Percentiles rank a stretch among this genome's conserved stretches.
Evolutionary conservation across 2,329 filamentous ascomycete species (phyloP).

Genomic region (Lecanosticta acicola): DNA sequence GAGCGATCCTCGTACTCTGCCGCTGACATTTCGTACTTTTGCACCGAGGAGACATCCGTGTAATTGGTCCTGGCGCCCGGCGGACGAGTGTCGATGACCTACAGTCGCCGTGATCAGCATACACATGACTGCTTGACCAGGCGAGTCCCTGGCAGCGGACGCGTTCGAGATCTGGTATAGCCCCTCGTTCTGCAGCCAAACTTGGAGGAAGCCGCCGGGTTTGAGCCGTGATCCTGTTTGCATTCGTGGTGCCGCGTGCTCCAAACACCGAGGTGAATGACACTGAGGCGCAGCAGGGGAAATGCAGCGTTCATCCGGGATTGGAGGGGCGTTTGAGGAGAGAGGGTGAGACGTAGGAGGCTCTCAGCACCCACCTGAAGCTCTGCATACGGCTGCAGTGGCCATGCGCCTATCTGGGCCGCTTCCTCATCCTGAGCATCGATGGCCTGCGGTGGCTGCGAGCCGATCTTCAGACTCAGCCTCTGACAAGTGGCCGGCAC

Average conservation of each 20-base stretch:
- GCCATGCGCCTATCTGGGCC: slow-evolving; percentile 58
- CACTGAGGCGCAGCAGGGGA: slow-evolving; percentile 4
- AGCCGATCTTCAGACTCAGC: slow-evolving; percentile 63
- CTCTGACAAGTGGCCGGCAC: slow-evolving; percentile 75
- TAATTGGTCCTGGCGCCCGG: slow-evolving; percentile 70
- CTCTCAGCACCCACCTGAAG: slow-evolving; percentile 61
- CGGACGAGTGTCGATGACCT: slow-evolving; percentile 79
- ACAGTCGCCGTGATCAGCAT: slow-evolving; percentile 8
- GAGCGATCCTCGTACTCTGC: slow-evolving; percentile 79
- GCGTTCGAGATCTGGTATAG: no score
- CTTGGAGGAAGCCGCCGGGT: no score
- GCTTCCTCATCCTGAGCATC: slow-evolving; percentile 68
- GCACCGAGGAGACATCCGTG: slow-evolving; percentile 71
- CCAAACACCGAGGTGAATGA: slow-evolving; percentile 3
- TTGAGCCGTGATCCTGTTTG: background rate
- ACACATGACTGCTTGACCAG: background rate
- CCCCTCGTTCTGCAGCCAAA: no score
- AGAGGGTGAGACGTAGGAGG: slow-evolving; percentile 10
- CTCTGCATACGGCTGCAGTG: slow-evolving; percentile 68
- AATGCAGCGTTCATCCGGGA: slow-evolving; percentile 1
- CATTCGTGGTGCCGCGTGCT: slow-evolving; percentile 1
- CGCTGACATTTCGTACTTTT: slow-evolving; percentile 85
- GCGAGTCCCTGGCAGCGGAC: no score
- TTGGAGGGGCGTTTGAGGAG: slow-evolving; percentile 10
- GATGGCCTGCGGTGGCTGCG: slow-evolving; percentile 59